Evolutionary conservation across 73 alveolate genomes (phyloP).

Genomic region (Stentor roeselii): DNA sequence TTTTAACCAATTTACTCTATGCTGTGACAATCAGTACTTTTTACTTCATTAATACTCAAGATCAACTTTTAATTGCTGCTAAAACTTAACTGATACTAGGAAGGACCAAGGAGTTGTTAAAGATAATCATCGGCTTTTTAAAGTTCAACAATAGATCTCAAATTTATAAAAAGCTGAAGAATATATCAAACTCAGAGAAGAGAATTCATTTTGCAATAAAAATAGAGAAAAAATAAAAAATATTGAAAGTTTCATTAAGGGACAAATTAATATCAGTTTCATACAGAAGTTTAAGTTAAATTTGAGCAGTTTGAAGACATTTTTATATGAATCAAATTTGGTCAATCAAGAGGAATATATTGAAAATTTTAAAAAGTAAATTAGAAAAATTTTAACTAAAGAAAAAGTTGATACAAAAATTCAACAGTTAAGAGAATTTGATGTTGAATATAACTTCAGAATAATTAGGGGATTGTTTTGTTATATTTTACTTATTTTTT

Average conservation of each 20-base stretch:
- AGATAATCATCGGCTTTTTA: neutral
- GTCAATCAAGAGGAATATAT: slow-evolving; percentile 39
- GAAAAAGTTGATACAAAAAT: slow-evolving; percentile 23
- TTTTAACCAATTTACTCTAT: slow-evolving; percentile 38
- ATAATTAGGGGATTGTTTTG: neutral
- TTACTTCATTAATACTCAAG: slow-evolving; percentile 37
- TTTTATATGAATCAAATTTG: slow-evolving; percentile 4
- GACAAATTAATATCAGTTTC: slow-evolving; percentile 4
- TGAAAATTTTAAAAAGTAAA: slow-evolving; percentile 27
- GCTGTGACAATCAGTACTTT: slow-evolving; percentile 61
- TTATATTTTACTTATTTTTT: too few species aligned
- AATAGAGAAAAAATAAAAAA: neutral
- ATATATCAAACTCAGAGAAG: neutral
- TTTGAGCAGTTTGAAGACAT: neutral
- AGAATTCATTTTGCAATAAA: neutral
- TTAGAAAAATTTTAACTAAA: slow-evolving; percentile 32
- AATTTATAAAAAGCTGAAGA: neutral
- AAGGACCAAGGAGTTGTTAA: slow-evolving; percentile 34
- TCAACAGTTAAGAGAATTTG: neutral
- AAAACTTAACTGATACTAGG: slow-evolving; percentile 47
- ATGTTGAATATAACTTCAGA: neutral
- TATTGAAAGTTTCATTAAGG: neutral
- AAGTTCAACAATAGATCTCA: neutral
- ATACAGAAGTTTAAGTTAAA: slow-evolving; percentile 26
- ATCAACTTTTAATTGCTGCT: slow-evolving; percentile 50